Base-by-base conservation (phyloP, 2,329 filamentous ascomycete species). In the Shiraia sp. region DNA sequence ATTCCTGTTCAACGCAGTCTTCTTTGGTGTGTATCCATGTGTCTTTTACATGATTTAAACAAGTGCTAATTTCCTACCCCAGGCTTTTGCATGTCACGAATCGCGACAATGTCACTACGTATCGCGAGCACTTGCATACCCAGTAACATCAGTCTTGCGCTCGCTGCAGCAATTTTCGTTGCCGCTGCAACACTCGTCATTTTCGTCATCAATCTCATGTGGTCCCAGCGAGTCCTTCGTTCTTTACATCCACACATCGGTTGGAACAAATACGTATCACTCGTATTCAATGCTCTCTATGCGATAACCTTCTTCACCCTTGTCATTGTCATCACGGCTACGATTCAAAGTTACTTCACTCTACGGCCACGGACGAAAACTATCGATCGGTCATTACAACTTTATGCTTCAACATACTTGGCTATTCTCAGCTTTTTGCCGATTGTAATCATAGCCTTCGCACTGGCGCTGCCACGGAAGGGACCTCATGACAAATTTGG, bases 141-240 rank as follows among this genome's bases (percentile, higher is more conserved):
- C 0, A 34, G 43, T 7, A 75, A 79, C 49, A 57, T 78, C 28
- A 57, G 55, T 5, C 57, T 83, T 4, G 75, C 72, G 3, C 79
- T 82, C 35, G 78, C 79, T 0, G 81, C 87, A 3, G 74, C 75
- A 51, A 79, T 92, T 61, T 83, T 92, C 59, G 80, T 87, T 45
- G 81, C 83, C 29, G 83, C 86, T 0, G 89, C 88, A 29, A 82
- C 90, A 12, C 66, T 93, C 25, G 66, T 93, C 10, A 73, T 93
- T 25, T 91, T 87, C 69, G 71, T 91, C 58, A 72, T 90, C 68
- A 92, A 95, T 71, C 72, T 95, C 28, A 72, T 93, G 59, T 64
- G 85, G 86, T 71, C 85, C 0, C 87, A 90, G 67, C 82, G 89
- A 34, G 76, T 95, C 23, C 67, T 93, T 14, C 80, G 90, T 42